phyloP scores from a whole-genome alignment of 345 rosid genomes.

The Alliaria petiolata region DNA sequence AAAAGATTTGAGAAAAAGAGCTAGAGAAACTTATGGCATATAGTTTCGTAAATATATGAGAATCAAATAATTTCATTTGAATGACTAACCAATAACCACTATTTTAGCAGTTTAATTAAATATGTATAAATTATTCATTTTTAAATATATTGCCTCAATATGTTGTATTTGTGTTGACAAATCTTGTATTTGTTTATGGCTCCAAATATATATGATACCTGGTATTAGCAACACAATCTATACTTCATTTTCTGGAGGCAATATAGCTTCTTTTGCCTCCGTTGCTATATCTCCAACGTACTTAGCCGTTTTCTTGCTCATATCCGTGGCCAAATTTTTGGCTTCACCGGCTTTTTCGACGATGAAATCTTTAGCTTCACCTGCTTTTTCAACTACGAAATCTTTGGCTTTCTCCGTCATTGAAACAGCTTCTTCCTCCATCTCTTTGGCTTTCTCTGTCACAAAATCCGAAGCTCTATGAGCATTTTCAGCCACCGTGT shows the following conservation, averaged over 20 bases:
- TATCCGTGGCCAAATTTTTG: neutral
- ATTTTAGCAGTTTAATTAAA: neutral
- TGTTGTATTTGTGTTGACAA: neutral
- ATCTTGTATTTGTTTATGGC: neutral
- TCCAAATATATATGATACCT: neutral
- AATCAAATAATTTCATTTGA: neutral
- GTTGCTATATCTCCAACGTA: conserved; percentile 18
- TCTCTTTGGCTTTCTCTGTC: conserved; percentile 18
- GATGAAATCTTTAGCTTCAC: neutral
- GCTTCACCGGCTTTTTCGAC: neutral
- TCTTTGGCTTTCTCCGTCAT: conserved; percentile 16
- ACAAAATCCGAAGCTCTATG: conserved; percentile 16
- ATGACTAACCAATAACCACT: neutral
- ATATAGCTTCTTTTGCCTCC: conserved; percentile 12
- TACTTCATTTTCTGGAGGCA: conserved; percentile 18
- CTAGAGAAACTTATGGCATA: too few species aligned
- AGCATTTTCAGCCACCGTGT: conserved; percentile 16
- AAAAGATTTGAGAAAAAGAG: too few species aligned
- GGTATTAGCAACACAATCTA: neutral
- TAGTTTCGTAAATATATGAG: neutral
- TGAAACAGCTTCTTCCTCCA: conserved; percentile 8
- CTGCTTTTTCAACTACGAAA: conserved; percentile 11
- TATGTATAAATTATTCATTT: too few species aligned
- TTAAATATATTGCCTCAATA: neutral
- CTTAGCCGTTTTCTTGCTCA: conserved; percentile 14